Percentiles rank a stretch among this genome's conserved stretches.
Conservation (phyloP, 805 yeast species). For the Brettanomyces naardenensis region DNA sequence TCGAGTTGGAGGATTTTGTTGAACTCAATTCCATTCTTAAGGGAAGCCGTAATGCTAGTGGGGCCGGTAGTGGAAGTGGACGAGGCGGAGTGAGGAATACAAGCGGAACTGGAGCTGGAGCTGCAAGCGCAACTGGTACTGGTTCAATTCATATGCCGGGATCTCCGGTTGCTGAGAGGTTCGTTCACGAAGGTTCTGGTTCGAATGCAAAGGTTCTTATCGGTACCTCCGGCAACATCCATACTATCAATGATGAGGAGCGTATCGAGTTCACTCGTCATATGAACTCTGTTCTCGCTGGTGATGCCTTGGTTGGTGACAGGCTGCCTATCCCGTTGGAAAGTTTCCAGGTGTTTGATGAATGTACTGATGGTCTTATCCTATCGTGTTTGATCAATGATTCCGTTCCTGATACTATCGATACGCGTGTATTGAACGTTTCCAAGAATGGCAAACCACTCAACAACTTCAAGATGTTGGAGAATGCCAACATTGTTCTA, state of each 20-base stretch:
- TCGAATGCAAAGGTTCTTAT: slow-evolving; percentile 67
- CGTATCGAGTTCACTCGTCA: slow-evolving; percentile 93
- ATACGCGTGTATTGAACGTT: slow-evolving; percentile 89
- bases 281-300: slow-evolving; percentile 84
- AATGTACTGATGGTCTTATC: slow-evolving; percentile 91
- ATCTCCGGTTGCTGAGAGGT: slow-evolving; percentile 22
- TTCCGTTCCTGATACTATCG: slow-evolving; percentile 97
- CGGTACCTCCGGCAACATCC: slow-evolving; percentile 88
- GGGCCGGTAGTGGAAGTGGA: slow-evolving; percentile 4
- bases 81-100: slow-evolving; percentile 9
- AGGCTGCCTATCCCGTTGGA: slow-evolving; percentile 90
- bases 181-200: slow-evolving; percentile 45
- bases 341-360: slow-evolving; percentile 92
- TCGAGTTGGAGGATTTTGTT: slow-evolving; percentile 92
- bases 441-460: slow-evolving; percentile 67
- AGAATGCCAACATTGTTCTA: slow-evolving; percentile 94
- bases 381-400: slow-evolving; percentile 91
- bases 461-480: slow-evolving; percentile 92
- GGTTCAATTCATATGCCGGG: slow-evolving; percentile 5
- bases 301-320: slow-evolving; percentile 77
- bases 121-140: neutral
- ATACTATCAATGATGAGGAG: slow-evolving; percentile 96
- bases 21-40: slow-evolving; percentile 74
- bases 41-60: slow-evolving; percentile 30
- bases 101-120: slow-evolving; percentile 7